Evolutionary conservation across 23 red algal species (phyloP).

Genomic region (Chondrus crispus): DNA sequence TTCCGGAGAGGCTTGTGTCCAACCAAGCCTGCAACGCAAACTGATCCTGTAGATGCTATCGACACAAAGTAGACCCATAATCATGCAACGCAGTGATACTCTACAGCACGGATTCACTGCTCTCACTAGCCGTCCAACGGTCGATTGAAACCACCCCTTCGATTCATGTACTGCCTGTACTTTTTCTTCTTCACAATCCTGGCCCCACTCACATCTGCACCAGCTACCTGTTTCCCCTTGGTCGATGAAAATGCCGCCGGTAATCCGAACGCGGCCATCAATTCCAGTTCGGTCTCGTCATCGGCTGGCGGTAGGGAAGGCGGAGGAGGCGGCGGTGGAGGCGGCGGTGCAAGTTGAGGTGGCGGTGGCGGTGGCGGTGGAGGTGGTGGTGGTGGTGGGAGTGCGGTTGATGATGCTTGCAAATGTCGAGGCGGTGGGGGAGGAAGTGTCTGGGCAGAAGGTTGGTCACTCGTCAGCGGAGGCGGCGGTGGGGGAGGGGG

Average conservation of each 20-base stretch:
- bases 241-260: constrained; percentile 33
- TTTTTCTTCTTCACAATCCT: constrained; percentile 66
- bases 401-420: no score
- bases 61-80: no score
- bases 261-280: constrained; percentile 32
- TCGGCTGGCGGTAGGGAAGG: not conserved
- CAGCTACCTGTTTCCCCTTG: constrained; percentile 75
- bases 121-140: constrained; percentile 52
- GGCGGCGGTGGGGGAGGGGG: no score
- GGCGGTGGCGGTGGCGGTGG: constrained; percentile 52
- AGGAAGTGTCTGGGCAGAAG: no score
- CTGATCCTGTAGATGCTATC: no score
- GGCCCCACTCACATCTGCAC: constrained; percentile 65
- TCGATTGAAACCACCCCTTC: constrained; percentile 73
- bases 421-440: no score
- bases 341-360: constrained; percentile 25
- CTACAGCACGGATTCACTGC: constrained; percentile 44
- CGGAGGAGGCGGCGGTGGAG: constrained; percentile 70
- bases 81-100: constrained; percentile 98
- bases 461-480: no score
- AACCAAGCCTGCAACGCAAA: no score
- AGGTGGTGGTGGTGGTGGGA: constrained; percentile 24
- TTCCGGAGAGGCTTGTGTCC: no score
- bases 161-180: constrained; percentile 95
- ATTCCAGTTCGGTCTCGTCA: not conserved